phyloP scores from a whole-genome alignment of 2,329 filamentous ascomycete genomes.

The Fusarium pseudonygamai region DNA sequence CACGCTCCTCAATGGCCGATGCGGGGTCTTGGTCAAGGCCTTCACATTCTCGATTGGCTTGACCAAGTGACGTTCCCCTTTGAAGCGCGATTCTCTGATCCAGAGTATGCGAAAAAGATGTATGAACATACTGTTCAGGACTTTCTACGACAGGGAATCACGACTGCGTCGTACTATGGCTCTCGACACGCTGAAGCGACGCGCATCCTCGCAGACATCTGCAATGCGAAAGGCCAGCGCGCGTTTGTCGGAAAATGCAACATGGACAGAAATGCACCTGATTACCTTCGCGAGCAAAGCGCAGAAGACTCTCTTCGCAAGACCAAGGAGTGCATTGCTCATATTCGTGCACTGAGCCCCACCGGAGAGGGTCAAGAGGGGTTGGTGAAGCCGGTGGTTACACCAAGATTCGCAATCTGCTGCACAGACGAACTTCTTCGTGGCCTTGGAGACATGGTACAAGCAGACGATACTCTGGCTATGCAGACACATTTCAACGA shows the following conservation, averaged over 20 bases:
- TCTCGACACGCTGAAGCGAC: conserved; percentile 16
- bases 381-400: conserved; percentile 5
- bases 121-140: conserved; percentile 10
- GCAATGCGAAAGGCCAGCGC: not conserved
- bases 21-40: conserved; percentile 59
- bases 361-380: not conserved
- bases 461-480: not conserved
- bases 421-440: conserved; percentile 14
- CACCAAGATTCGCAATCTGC: conserved; percentile 19
- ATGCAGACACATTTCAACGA: conserved; percentile 24
- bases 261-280: conserved; percentile 17
- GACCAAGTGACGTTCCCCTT: conserved; percentile 67
- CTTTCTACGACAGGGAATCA: conserved; percentile 12
- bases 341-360: not conserved
- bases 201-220: conserved; percentile 7
- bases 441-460: conserved; percentile 6
- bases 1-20: conserved; percentile 69
- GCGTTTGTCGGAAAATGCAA: conserved; percentile 22
- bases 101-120: not conserved
- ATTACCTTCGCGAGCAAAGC: not conserved
- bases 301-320: not conserved
- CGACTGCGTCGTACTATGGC: conserved; percentile 18
- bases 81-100: conserved; percentile 9
- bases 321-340: conserved; percentile 7
- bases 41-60: conserved; percentile 71